Conservation (phyloP, 768 basidiomycete genomes). For the Gloeostereum incarnatum region DNA sequence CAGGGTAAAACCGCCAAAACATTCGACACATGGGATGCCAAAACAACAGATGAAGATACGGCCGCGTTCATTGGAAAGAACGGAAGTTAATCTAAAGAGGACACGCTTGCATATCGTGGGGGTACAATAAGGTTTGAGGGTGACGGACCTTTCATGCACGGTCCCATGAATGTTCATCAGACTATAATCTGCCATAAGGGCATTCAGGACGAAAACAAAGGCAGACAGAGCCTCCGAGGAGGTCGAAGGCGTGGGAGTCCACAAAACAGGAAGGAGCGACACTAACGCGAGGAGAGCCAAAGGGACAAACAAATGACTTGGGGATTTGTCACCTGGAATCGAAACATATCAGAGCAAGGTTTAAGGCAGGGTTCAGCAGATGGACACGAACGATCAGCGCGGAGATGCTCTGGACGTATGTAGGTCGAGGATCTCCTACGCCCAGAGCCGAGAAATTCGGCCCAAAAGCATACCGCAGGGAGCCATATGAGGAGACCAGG, state of each 20-base stretch:
- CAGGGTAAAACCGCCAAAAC: conserved; percentile 81
- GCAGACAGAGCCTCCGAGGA: conserved; percentile 96
- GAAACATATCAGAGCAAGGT: conserved; percentile 8
- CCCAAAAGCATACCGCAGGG: conserved; percentile 48
- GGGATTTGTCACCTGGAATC: conserved; percentile 56
- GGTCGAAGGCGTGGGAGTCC: conserved; percentile 91
- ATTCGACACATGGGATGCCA: conserved; percentile 81
- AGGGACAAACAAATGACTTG: conserved; percentile 57
- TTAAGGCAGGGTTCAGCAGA: conserved; percentile 6
- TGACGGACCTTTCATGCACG: conserved; percentile 49
- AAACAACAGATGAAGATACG: conserved; percentile 85
- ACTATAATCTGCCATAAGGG: conserved; percentile 78
- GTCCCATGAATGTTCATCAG: conserved; percentile 31
- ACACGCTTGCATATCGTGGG: conserved; percentile 4
- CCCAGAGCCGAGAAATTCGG: conserved; percentile 15
- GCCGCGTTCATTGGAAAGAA: conserved; percentile 87
- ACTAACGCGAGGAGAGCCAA: conserved; percentile 83
- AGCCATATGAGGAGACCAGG: conserved; percentile 61
- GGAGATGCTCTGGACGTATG: not conserved
- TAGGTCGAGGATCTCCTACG: not conserved
- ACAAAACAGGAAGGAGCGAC: conserved; percentile 86
- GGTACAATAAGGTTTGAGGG: conserved; percentile 12
- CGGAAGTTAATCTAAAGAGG: conserved; percentile 57
- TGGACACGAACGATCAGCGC: conserved; percentile 14
- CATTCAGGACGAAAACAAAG: conserved; percentile 71